Evolutionary conservation across 78 protist genomes (phyloP), one percentile per base, ranked within the genome.

Genomic region (Dictyostelium capitatum): DNA sequence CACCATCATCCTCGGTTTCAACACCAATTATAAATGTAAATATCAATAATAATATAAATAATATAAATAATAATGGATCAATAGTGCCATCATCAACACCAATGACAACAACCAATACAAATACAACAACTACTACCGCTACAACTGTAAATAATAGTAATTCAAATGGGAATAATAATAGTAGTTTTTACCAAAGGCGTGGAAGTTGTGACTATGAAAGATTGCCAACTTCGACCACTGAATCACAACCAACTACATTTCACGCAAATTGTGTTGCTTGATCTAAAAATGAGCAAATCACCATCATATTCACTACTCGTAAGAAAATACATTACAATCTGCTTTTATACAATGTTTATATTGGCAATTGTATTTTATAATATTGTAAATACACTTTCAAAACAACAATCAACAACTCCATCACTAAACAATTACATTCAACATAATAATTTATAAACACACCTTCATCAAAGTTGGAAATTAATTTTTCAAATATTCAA

Each of bases 191-290:
- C 70, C 83, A 79, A 79, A 79, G 83, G 59, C 57, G 83, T 14
- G 83, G 83, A 43, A 54, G 72, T 19, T 79, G 83, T n/a, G 83
- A 79, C 41, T 79, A 79, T 56, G 83, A 79, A 73, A 73, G 79
- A 20, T 32, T 46, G 56, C 56, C 79, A 73, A n/a, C 59, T 62
- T 32, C n/a, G 70, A 25, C 70, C 37, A 62, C n/a, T 47, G 56
- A 73, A 73, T 12, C 41, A 25, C n/a, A 73, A 73, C 9, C 41
- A 25, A 20, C 56, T 3, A 46, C 79, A 46, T 73, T 73, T 46
- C 79, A 73, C n/a, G 46, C 79, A 12, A 73, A 73, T 73, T 73
- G 79, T 19, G 79, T 54, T 54, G 79, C 79, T 46, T 73, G 46
- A 73, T 32, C 46, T 67, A 67, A 67, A 67, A 5, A 62, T 62